Evolutionary conservation across 306 rosid species (phyloP).

Genomic region (Gillenia trifoliata): DNA sequence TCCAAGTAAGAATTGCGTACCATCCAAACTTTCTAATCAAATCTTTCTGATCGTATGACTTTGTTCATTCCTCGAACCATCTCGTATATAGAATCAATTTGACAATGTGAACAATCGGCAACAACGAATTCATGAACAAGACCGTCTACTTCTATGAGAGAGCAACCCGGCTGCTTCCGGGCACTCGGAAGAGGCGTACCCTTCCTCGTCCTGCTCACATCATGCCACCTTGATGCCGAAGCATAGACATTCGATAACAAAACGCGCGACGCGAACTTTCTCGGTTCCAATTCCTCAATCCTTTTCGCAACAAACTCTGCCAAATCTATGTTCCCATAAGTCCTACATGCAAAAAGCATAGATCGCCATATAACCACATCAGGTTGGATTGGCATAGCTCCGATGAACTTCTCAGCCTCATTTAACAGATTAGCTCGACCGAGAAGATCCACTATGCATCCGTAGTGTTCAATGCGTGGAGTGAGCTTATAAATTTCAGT

Average conservation of each 20-base stretch:
- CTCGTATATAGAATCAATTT: conserved; percentile 2
- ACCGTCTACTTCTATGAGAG: conserved; percentile 20
- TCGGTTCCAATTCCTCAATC: conserved; percentile 20
- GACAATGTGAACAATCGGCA: conserved; percentile 9
- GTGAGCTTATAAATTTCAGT: not conserved
- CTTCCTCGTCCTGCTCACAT: conserved; percentile 13
- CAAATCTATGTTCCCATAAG: not conserved
- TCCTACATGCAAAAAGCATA: conserved; percentile 16
- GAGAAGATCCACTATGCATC: conserved; percentile 27
- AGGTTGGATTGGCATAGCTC: conserved; percentile 17
- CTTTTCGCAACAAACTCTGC: conserved; percentile 12
- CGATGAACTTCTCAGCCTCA: conserved; percentile 14
- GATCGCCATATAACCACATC: conserved; percentile 25
- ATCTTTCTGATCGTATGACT: not conserved
- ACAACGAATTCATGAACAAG: conserved; percentile 16
- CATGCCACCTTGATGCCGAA: conserved; percentile 19
- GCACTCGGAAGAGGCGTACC: not conserved
- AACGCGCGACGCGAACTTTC: conserved; percentile 1
- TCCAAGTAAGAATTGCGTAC: not conserved
- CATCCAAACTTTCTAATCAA: not conserved
- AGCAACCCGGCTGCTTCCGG: conserved; percentile 22
- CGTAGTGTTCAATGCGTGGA: conserved; percentile 19
- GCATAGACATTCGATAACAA: conserved; percentile 19
- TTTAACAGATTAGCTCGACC: conserved; percentile 19
- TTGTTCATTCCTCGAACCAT: not conserved